phyloP scores from a whole-genome alignment of 2,329 filamentous ascomycete species.

The Colletotrichum simmondsii region DNA sequence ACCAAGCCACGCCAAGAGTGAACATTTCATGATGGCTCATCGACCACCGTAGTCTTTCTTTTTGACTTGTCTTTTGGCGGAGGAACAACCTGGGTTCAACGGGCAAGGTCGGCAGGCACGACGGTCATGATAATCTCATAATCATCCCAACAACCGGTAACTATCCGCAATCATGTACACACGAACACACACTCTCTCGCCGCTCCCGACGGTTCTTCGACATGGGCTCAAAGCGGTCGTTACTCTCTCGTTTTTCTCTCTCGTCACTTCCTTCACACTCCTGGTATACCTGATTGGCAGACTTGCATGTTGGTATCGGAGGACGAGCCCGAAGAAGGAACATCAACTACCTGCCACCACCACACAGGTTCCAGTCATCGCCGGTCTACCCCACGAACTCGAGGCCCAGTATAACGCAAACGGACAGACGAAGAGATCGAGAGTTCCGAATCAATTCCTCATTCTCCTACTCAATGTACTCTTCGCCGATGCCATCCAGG shows the following conservation, averaged over 20 bases:
- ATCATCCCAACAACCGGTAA: neutral
- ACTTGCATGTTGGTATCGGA: slow-evolving; percentile 46
- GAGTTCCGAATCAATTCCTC: slow-evolving; percentile 64
- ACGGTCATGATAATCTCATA: neutral
- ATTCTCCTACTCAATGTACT: slow-evolving; percentile 70
- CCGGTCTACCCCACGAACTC: slow-evolving; percentile 36
- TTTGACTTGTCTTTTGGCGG: neutral
- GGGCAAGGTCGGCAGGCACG: slow-evolving; percentile 17
- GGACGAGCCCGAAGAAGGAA: slow-evolving; percentile 42
- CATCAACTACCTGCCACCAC: slow-evolving; percentile 10
- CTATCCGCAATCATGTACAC: neutral
- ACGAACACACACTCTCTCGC: slow-evolving; percentile 40
- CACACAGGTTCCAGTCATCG: slow-evolving; percentile 20
- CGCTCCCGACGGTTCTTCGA: slow-evolving; percentile 46
- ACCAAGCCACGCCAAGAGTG: neutral
- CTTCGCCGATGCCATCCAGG: slow-evolving; percentile 68
- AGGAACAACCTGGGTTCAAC: neutral
- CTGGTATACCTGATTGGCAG: slow-evolving; percentile 49
- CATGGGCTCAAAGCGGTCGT: slow-evolving; percentile 49
- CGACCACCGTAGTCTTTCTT: neutral
- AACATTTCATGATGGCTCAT: no score
- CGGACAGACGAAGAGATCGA: slow-evolving; percentile 29
- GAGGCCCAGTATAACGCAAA: slow-evolving; percentile 31
- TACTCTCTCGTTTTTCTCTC: slow-evolving; percentile 47
- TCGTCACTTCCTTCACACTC: slow-evolving; percentile 45